Evolutionary conservation across 495 filamentous ascomycete species (phyloP).

Genomic region (Trichoderma erinaceum): DNA sequence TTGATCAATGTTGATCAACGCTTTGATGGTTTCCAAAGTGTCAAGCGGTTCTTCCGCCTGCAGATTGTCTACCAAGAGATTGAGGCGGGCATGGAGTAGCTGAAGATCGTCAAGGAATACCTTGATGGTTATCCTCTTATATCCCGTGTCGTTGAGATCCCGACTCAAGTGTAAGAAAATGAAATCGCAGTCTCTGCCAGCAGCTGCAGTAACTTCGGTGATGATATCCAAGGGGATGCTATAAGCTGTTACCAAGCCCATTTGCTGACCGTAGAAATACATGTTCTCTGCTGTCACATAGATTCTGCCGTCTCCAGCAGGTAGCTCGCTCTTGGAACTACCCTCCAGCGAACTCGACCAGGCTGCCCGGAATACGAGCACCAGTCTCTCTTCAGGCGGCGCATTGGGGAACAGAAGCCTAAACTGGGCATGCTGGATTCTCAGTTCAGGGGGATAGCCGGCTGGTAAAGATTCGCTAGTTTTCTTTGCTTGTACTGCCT

Average conservation of each 20-base stretch:
- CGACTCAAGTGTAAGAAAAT: constrained; percentile 78
- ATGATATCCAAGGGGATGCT: constrained; percentile 66
- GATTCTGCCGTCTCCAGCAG: constrained; percentile 62
- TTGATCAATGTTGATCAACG: constrained; percentile 53
- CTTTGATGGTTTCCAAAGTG: constrained; percentile 40
- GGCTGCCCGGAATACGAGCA: constrained; percentile 58
- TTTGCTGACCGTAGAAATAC: constrained; percentile 93
- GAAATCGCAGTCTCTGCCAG: constrained; percentile 87
- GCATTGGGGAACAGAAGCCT: constrained; percentile 82
- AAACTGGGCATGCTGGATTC: constrained; percentile 88
- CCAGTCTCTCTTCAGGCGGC: constrained; percentile 62
- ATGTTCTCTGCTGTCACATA: constrained; percentile 81
- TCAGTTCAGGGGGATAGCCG: constrained; percentile 77
- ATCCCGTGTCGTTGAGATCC: constrained; percentile 52
- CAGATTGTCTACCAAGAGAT: constrained; percentile 73
- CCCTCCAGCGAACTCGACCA: constrained; percentile 42
- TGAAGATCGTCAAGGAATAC: constrained; percentile 83
- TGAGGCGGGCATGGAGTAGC: constrained; percentile 74
- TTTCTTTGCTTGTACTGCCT: constrained; percentile 35
- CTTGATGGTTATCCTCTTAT: constrained; percentile 75
- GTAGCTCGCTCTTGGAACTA: constrained; percentile 29
- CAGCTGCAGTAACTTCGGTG: constrained; percentile 80
- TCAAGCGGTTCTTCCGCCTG: constrained; percentile 58
- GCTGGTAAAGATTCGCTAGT: constrained; percentile 61
- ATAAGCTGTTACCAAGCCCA: constrained; percentile 84